Percentiles rank a stretch among this genome's conserved stretches.
phyloP scores from a whole-genome alignment of 306 rosid species.

The Phaseolus lunatus region DNA sequence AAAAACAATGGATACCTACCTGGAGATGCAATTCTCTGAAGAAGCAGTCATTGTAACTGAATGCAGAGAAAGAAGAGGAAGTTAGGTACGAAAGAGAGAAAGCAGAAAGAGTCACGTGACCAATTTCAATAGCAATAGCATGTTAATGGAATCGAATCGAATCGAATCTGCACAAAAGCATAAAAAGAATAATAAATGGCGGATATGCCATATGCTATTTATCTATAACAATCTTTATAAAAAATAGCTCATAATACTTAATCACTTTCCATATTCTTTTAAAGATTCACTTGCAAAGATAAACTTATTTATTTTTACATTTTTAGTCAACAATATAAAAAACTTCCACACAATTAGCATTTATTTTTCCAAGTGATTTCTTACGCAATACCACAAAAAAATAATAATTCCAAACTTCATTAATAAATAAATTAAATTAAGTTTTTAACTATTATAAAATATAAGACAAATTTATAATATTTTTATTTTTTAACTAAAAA shows the following conservation, averaged over 20 bases:
- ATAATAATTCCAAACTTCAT: too few species aligned
- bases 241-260: background rate
- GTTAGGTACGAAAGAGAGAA: background rate
- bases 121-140: background rate
- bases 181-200: background rate
- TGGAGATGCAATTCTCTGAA: constrained; percentile 47
- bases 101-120: background rate
- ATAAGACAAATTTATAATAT: too few species aligned
- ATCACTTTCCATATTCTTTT: background rate
- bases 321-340: too few species aligned
- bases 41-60: constrained; percentile 57
- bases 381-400: too few species aligned
- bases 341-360: too few species aligned
- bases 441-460: too few species aligned
- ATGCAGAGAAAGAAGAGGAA: background rate
- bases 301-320: too few species aligned
- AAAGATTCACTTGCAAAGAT: too few species aligned
- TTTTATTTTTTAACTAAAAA: too few species aligned
- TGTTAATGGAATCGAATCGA: background rate
- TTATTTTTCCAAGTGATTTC: too few species aligned
- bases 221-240: background rate
- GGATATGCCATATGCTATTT: constrained; percentile 25
- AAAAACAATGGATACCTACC: constrained; percentile 58
- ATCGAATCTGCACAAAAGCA: constrained; percentile 34
- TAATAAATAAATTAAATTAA: too few species aligned